These are phyloP conservation scores for Hansenula sp. DNA, from an alignment of 1,139 yeast genomes.

Conservation along the genomic window DNA sequence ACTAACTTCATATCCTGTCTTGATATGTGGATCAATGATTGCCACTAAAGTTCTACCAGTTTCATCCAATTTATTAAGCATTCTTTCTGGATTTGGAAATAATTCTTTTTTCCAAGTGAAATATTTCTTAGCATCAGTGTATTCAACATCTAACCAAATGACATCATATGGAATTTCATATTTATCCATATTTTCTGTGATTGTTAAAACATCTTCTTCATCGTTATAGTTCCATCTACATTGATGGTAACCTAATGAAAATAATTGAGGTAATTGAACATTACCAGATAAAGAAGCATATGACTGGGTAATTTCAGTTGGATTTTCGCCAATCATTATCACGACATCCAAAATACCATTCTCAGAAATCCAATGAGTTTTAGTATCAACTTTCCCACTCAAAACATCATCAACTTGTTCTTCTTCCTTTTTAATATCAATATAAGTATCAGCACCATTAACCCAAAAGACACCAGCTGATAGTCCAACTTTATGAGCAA, in stretches of 20 bases:
- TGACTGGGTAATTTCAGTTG: constrained; percentile 52
- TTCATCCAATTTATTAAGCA: constrained; percentile 60
- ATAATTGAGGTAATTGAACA: constrained; percentile 69
- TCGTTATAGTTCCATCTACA: constrained; percentile 97
- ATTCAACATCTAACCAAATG: constrained; percentile 94
- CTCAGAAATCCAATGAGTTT: constrained; percentile 93
- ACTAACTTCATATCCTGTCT: constrained; percentile 63
- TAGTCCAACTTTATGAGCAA: constrained; percentile 55
- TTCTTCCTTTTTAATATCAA: constrained; percentile 54
- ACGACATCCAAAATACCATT: constrained; percentile 78
- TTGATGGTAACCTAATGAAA: constrained; percentile 88
- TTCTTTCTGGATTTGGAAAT: constrained; percentile 69
- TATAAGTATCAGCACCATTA: constrained; percentile 88
- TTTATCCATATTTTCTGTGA: constrained; percentile 66
- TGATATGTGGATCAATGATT: constrained; percentile 90
- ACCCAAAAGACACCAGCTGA: constrained; percentile 87
- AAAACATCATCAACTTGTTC: constrained; percentile 6
- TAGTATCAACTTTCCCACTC: constrained; percentile 19
- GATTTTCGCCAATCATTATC: constrained; percentile 59
- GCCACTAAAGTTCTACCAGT: constrained; percentile 81
- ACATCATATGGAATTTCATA: constrained; percentile 81
- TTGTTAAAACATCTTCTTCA: constrained; percentile 73
- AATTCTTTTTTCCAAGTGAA: constrained; percentile 82
- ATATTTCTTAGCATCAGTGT: constrained; percentile 78
- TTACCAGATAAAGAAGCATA: constrained; percentile 78